These are phyloP conservation scores for Yamadazyma scolyti DNA, from an alignment of 805 yeast genomes.

Conservation along the genomic window DNA sequence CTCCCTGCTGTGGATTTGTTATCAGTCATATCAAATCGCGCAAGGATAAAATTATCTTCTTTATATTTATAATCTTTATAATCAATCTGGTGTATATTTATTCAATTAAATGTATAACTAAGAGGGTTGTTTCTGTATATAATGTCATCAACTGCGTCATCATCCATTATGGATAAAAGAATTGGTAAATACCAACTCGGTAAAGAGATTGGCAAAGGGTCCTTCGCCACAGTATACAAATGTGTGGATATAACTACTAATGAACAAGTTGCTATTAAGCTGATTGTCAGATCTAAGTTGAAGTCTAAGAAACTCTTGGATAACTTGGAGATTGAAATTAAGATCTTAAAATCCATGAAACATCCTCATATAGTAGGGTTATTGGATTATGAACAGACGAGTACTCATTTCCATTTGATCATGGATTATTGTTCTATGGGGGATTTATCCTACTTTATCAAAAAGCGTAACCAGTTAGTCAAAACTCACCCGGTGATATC, in stretches of 20 bases:
- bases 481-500: conserved; percentile 75
- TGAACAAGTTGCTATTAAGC: conserved; percentile 79
- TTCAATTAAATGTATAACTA: too few species aligned
- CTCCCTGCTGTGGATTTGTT: too few species aligned
- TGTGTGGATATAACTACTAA: conserved; percentile 56
- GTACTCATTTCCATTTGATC: conserved; percentile 75
- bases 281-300: conserved; percentile 77
- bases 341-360: conserved; percentile 79
- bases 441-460: conserved; percentile 83
- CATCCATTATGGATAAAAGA: too few species aligned
- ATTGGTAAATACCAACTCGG: conserved; percentile 59
- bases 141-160: too few species aligned
- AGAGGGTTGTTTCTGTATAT: too few species aligned
- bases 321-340: conserved; percentile 88
- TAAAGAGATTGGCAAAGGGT: conserved; percentile 89
- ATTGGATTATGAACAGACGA: conserved; percentile 76
- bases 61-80: too few species aligned
- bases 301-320: conserved; percentile 84
- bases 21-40: too few species aligned
- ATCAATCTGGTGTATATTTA: too few species aligned
- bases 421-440: conserved; percentile 98
- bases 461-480: conserved; percentile 67
- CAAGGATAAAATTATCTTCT: too few species aligned
- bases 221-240: conserved; percentile 93
- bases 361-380: conserved; percentile 92